These are phyloP conservation scores for Candida jianshihensis DNA, from an alignment of 805 yeast genomes.

Conservation along the genomic window DNA sequence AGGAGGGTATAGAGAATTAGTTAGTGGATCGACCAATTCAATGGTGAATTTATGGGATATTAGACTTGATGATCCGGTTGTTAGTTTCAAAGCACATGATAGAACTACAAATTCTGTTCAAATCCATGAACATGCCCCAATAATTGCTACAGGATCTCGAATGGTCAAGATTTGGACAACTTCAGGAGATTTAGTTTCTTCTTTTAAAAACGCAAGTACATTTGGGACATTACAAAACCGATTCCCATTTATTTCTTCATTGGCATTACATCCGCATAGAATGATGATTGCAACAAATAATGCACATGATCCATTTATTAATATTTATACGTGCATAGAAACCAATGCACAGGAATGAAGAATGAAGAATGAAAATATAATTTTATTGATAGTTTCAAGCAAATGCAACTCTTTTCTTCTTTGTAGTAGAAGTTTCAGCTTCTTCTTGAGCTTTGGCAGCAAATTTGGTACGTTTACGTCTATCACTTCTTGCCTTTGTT, in stretches of 20 bases:
- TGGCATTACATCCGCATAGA: conserved; percentile 86
- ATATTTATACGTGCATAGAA: conserved; percentile 50
- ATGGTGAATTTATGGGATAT: conserved; percentile 87
- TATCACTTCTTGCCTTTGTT: conserved; percentile 56
- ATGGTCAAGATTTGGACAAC: conserved; percentile 80
- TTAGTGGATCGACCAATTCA: conserved; percentile 80
- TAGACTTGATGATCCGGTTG: conserved; percentile 63
- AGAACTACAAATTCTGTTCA: conserved; percentile 56
- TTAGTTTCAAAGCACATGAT: conserved; percentile 49
- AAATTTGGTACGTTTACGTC: conserved; percentile 48
- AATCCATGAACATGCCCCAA: conserved; percentile 95
- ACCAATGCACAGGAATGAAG: conserved; percentile 4
- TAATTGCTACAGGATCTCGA: conserved; percentile 82
- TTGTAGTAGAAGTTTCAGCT: conserved; percentile 12
- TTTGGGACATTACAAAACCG: conserved; percentile 24
- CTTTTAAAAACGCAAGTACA: conserved; percentile 41
- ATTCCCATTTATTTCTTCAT: conserved; percentile 47
- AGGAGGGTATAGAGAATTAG: conserved; percentile 89
- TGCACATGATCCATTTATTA: conserved; percentile 67
- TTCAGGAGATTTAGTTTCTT: conserved; percentile 63
- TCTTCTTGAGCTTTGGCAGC: conserved; percentile 18
- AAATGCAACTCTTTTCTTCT: conserved; percentile 42
- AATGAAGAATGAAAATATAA: neutral
- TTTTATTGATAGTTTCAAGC: conserved; percentile 25
- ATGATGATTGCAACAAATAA: conserved; percentile 88